Conservation (phyloP, 164 flowering plant genomes). For the Vitis rotundifolia region DNA sequence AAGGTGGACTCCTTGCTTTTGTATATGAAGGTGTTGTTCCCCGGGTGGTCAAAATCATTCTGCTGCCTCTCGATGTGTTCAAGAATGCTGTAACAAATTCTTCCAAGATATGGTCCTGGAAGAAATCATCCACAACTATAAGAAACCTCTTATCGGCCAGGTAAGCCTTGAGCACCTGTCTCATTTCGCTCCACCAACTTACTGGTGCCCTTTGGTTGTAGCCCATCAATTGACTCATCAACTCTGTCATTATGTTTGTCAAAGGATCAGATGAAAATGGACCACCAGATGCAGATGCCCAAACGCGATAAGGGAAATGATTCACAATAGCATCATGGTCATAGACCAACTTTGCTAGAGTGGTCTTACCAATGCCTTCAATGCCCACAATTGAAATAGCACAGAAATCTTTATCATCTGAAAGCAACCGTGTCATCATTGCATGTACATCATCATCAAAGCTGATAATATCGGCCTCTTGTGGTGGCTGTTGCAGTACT, state of each 20-base stretch:
- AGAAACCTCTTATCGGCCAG: background rate
- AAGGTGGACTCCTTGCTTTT: too few relatives aligned
- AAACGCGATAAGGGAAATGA: background rate
- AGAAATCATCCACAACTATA: background rate
- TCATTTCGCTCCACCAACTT: background rate
- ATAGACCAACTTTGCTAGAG: conserved; percentile 1
- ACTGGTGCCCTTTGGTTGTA: too few relatives aligned
- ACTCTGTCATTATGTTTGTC: background rate
- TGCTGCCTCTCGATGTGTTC: background rate
- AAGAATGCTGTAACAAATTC: background rate
- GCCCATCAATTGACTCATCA: too few relatives aligned
- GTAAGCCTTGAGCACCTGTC: background rate
- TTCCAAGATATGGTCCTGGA: background rate
- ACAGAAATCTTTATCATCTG: background rate
- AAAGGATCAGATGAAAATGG: background rate
- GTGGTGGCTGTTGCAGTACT: too few relatives aligned
- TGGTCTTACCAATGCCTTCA: conserved; percentile 9
- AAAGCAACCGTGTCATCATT: background rate
- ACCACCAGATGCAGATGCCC: background rate
- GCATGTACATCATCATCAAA: background rate
- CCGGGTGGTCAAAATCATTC: conserved; percentile 3
- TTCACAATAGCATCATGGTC: background rate
- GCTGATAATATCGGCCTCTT: background rate
- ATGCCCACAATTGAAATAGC: conserved; percentile 8
- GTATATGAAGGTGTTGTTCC: background rate